Percentiles rank a stretch among this genome's conserved stretches.
Conservation (phyloP, 345 rosid genomes). For the Aegle marmelos region DNA sequence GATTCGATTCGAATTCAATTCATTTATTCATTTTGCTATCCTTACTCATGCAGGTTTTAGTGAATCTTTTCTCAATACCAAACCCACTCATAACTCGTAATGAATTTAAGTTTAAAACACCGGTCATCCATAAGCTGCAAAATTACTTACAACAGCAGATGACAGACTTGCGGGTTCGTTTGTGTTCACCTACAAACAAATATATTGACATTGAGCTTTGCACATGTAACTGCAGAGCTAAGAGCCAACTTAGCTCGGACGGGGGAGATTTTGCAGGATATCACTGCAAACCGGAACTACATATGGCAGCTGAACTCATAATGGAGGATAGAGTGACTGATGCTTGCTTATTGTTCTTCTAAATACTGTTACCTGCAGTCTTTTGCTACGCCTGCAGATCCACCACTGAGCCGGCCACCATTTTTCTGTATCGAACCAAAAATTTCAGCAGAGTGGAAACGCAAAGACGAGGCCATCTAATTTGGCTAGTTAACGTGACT, state of each 20-base stretch:
- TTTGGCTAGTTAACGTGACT: background rate
- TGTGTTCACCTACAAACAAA: background rate
- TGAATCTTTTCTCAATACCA: too few relatives aligned
- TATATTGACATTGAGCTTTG: background rate
- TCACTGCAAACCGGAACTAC: too few relatives aligned
- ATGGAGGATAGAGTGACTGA: background rate
- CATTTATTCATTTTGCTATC: too few relatives aligned
- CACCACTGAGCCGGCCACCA: background rate
- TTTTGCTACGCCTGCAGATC: background rate
- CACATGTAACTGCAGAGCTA: too few relatives aligned
- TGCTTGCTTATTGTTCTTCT: background rate
- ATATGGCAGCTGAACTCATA: too few relatives aligned
- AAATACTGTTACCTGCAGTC: background rate
- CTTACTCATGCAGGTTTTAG: too few relatives aligned
- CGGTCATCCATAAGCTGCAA: background rate
- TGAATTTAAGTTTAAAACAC: too few relatives aligned
- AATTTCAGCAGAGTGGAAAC: background rate
- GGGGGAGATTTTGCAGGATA: too few relatives aligned
- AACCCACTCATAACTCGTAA: too few relatives aligned
- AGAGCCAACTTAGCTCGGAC: too few relatives aligned
- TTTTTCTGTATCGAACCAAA: background rate
- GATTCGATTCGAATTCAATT: too few relatives aligned
- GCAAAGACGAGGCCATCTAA: background rate
- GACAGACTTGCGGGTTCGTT: too few relatives aligned
- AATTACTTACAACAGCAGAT: accelerated